Conservation (phyloP, 1,139 yeast species). For the Scheffersomyces titani region DNA sequence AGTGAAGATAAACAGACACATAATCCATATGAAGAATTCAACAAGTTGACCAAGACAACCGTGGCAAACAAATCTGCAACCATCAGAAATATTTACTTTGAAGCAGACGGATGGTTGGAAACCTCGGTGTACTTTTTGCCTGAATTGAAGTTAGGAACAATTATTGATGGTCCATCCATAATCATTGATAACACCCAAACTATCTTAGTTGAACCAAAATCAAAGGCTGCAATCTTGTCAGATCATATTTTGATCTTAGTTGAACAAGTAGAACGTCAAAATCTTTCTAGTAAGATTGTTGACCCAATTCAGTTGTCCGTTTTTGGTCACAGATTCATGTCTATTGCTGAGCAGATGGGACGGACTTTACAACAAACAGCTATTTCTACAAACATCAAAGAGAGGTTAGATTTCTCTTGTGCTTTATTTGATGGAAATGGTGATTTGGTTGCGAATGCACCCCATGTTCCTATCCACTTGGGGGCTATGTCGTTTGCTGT, state of each 20-base stretch:
- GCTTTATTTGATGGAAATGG: slow-evolving; percentile 78
- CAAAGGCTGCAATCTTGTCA: slow-evolving; percentile 62
- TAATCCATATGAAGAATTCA: slow-evolving; percentile 38
- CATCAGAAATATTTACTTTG: slow-evolving; percentile 30
- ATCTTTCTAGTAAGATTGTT: slow-evolving; percentile 32
- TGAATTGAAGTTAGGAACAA: slow-evolving; percentile 52
- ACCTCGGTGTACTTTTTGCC: slow-evolving; percentile 56
- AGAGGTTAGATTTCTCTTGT: slow-evolving; percentile 81
- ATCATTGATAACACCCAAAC: slow-evolving; percentile 88
- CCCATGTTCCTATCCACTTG: slow-evolving; percentile 84
- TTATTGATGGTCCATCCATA: slow-evolving; percentile 75
- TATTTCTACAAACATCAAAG: slow-evolving; percentile 84
- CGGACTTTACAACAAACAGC: slow-evolving; percentile 76
- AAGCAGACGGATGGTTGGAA: slow-evolving; percentile 44
- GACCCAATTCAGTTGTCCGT: slow-evolving; percentile 77
- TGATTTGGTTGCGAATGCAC: slow-evolving; percentile 81
- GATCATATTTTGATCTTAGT: slow-evolving; percentile 54
- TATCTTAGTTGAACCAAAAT: slow-evolving; percentile 71
- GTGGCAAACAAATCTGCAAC: slow-evolving; percentile 5
- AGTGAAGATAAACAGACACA: slow-evolving; percentile 28
- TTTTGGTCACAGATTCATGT: slow-evolving; percentile 84
- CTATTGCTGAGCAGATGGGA: slow-evolving; percentile 90
- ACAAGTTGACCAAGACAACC: slow-evolving; percentile 7
- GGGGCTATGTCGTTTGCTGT: slow-evolving; percentile 91
- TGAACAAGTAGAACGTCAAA: slow-evolving; percentile 25